Base-by-base conservation (phyloP, 345 rosid species). In the Clausena lansium region DNA sequence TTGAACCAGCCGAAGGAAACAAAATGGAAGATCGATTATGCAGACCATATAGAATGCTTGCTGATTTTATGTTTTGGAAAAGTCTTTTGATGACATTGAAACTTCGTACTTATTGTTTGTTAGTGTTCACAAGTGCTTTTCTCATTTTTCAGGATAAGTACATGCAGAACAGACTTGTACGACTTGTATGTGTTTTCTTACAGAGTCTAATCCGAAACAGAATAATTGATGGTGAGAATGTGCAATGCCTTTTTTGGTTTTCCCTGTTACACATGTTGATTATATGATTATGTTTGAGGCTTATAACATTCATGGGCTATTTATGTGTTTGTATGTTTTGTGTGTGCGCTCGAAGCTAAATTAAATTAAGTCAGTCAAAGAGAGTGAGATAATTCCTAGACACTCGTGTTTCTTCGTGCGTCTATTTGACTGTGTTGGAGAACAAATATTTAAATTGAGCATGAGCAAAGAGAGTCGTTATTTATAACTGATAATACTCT, bases 81-180 rank as follows among this genome's bases (percentile, higher is more conserved):
- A 6, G 7, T 30, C 4, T 19, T 52, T 58, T 24, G n/a, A 59
- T 14, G 30, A 59, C 20, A 73, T 19, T 59, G 59, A 59, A 38
- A 36, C 11, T 58, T 73, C 41, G 13, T 45, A 41, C 3, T 25
- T 74, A 41, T 74, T 45, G 15, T 45, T 47, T 62, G 57, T 45
- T 69, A 28, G 39, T 24, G 77, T 67, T 72, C 4, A 66, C 39
- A 32, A 61, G 68, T 36, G 10, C 65, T 36, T 47, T 27, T 82
- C 57, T 60, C 73, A 64, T 81, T 85, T 89, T 88, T 76, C 95
- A 97, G 97, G 98, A 97, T 78, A 97, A 91, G 82, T 94, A 94
- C 89, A 93, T 97, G 98, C 98, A 97, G 90, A 97, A 91, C 87
- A 91, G 99, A 85, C 98, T 97, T 59, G 99, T 94, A 41, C 88